These are phyloP conservation scores for Moricandia moricandioides DNA, from an alignment of 345 rosid species.

Conservation along the genomic window DNA sequence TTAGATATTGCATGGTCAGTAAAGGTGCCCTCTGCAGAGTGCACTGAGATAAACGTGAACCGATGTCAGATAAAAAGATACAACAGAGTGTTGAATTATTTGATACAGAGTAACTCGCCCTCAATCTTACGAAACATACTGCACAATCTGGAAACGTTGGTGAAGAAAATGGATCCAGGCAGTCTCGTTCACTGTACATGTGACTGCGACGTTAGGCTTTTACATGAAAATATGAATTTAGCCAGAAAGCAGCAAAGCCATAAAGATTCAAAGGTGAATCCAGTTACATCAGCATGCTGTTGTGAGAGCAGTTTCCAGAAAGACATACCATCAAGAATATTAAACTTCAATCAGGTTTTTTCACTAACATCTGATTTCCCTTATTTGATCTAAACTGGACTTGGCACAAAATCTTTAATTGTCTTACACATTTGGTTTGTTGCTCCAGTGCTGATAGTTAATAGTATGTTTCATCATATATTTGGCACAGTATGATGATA, in stretches of 20 bases:
- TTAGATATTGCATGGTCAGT: conserved; percentile 88
- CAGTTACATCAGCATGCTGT: conserved; percentile 34
- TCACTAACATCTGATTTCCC: conserved; percentile 9
- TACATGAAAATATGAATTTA: conserved; percentile 46
- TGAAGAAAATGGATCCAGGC: conserved; percentile 39
- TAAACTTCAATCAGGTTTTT: conserved; percentile 50
- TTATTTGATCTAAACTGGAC: not conserved
- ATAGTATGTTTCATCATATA: not conserved
- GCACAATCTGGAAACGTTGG: conserved; percentile 48
- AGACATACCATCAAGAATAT: conserved; percentile 37
- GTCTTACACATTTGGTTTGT: conserved; percentile 13
- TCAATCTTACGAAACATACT: conserved; percentile 55
- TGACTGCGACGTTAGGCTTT: conserved; percentile 44
- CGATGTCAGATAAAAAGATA: conserved; percentile 67
- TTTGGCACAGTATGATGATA: not conserved
- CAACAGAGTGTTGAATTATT: conserved; percentile 52
- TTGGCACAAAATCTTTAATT: conserved; percentile 10
- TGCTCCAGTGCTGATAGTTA: not conserved
- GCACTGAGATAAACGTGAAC: conserved; percentile 38
- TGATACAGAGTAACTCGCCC: conserved; percentile 52
- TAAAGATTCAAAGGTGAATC: conserved; percentile 13
- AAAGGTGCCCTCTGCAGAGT: conserved; percentile 59
- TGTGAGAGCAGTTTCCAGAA: conserved; percentile 39
- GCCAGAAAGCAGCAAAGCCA: conserved; percentile 43
- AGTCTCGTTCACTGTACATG: conserved; percentile 30